Conservation (phyloP, 1,284 basidiomycete species). For the Wolfiporia cocos region DNA sequence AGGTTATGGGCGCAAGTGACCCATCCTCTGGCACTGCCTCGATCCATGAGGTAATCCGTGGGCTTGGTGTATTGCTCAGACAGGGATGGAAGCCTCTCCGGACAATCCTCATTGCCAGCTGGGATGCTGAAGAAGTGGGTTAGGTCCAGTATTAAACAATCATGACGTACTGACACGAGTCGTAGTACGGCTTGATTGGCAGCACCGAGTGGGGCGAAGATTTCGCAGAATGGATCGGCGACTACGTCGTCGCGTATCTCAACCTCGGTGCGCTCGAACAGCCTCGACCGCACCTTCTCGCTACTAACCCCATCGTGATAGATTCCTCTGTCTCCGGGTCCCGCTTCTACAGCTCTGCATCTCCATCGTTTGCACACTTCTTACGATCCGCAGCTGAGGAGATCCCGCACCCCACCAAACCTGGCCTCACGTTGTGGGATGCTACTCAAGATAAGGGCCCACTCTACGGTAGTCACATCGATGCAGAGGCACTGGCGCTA, state of each 20-base stretch:
- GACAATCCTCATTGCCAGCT: constrained; percentile 81
- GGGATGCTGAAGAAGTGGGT: constrained; percentile 85
- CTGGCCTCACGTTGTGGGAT: constrained; percentile 57
- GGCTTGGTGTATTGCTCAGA: constrained; percentile 65
- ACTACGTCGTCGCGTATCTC: constrained; percentile 78
- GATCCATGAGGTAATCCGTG: constrained; percentile 76
- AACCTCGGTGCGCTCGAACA: constrained; percentile 57
- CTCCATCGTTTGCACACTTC: constrained; percentile 77
- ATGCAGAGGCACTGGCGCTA: constrained; percentile 19
- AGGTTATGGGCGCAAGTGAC: constrained; percentile 76
- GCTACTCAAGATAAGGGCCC: constrained; percentile 51
- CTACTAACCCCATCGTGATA: constrained; percentile 10
- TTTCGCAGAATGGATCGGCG: constrained; percentile 72
- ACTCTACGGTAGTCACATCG: constrained; percentile 31
- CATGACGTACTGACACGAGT: neutral
- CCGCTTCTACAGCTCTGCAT: constrained; percentile 45
- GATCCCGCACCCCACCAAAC: constrained; percentile 56
- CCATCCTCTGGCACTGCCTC: constrained; percentile 84
- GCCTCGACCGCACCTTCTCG: constrained; percentile 2
- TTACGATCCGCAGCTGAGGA: constrained; percentile 61
- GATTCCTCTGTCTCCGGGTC: constrained; percentile 70
- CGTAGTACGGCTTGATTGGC: constrained; percentile 77
- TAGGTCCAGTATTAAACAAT: neutral
- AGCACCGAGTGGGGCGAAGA: constrained; percentile 88
- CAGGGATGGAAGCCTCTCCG: constrained; percentile 86